Conservation (phyloP, 768 basidiomycete genomes). For the Phylloporus rhodoxanthus region DNA sequence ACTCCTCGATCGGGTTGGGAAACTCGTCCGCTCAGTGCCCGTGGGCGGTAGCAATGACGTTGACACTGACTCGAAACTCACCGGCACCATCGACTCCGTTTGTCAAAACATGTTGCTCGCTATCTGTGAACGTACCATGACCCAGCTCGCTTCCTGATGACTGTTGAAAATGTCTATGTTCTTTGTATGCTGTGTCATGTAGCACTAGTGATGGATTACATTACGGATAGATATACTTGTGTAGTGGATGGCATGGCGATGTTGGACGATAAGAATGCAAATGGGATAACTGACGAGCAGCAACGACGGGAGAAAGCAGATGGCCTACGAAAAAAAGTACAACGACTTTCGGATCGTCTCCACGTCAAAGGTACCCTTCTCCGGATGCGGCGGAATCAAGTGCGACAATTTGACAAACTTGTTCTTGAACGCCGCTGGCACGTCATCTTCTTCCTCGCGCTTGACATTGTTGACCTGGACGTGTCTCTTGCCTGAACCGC, state of each 20-base stretch:
- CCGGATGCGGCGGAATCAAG: conserved; percentile 73
- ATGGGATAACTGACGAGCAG: background rate
- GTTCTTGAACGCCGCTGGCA: conserved; percentile 30
- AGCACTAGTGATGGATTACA: conserved; percentile 13
- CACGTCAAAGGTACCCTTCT: conserved; percentile 84
- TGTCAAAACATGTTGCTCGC: conserved; percentile 27
- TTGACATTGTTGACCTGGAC: conserved; percentile 6
- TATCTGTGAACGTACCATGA: conserved; percentile 23
- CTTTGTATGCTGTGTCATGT: conserved; percentile 13
- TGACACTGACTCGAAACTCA: background rate
- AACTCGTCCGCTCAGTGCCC: conserved; percentile 11
- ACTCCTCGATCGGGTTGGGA: conserved; percentile 22
- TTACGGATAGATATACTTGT: conserved; percentile 13
- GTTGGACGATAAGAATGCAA: background rate
- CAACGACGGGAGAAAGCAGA: background rate
- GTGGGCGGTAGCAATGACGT: background rate
- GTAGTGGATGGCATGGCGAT: background rate
- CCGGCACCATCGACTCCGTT: conserved; percentile 18
- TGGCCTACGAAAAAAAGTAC: conserved; percentile 86
- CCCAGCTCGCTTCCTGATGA: conserved; percentile 4
- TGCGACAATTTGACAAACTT: conserved; percentile 73
- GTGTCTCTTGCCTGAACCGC: conserved; percentile 16
- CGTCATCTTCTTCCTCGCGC: conserved; percentile 7
- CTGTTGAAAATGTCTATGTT: background rate
- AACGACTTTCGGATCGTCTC: conserved; percentile 69